Conservation (phyloP, 1,139 yeast species). For the Martiniozyma asiatica region DNA sequence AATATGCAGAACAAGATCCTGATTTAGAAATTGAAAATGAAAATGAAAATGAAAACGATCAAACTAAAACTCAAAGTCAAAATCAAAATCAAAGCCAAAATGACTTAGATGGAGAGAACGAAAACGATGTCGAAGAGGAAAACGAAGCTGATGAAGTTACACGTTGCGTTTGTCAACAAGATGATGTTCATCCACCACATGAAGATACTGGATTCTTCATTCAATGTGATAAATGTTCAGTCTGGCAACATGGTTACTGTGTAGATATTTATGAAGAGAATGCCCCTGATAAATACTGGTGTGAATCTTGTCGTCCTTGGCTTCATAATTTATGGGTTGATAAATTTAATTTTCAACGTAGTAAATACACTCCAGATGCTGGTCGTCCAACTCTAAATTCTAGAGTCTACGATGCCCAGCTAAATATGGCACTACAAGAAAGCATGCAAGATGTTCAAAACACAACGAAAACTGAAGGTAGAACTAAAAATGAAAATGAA, state of each 20-base stretch:
- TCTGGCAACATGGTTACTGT: constrained; percentile 97
- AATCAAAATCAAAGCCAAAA: no score
- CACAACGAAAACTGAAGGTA: constrained; percentile 1
- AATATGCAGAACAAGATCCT: constrained; percentile 8
- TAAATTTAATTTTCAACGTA: constrained; percentile 23
- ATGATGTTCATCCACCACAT: constrained; percentile 54
- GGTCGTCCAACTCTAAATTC: no score
- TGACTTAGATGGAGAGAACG: no score
- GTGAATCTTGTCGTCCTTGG: constrained; percentile 82
- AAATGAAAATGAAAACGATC: constrained; percentile 35
- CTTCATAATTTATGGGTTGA: constrained; percentile 43
- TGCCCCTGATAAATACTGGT: constrained; percentile 87
- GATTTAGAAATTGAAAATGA: constrained; percentile 7
- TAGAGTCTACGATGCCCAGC: no score
- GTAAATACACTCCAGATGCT: constrained; percentile 36
- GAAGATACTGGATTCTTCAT: constrained; percentile 70
- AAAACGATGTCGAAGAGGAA: constrained; percentile 28
- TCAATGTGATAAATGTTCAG: constrained; percentile 86
- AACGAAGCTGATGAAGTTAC: constrained; percentile 53
- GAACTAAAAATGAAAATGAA: background rate
- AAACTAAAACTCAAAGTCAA: no score
- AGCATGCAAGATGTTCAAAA: background rate
- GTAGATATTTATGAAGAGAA: constrained; percentile 68
- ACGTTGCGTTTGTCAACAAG: constrained; percentile 78
- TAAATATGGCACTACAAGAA: background rate